Evolutionary conservation across 495 filamentous ascomycete species (phyloP), one percentile per base, ranked within the genome.

Genomic region (Penicillium goetzii): DNA sequence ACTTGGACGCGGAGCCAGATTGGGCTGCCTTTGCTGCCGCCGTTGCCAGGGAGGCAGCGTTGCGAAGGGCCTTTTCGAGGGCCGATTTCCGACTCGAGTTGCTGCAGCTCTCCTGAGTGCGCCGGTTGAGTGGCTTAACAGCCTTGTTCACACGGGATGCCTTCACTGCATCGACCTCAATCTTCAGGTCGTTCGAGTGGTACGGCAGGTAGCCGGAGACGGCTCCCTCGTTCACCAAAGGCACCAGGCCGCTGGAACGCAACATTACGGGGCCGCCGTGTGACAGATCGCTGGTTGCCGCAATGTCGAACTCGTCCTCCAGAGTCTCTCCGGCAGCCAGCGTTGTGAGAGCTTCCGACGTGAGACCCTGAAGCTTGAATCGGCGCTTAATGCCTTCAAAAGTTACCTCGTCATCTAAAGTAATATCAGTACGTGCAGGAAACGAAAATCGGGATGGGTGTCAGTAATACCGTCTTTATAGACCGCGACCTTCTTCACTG

Each of bases 401-500:
- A 3, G 76, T 68, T 14, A 89, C 64, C 66, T 82, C 75, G 25
- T 69, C 73, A 57, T 72, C 85, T 88, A 54, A 3, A 56, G 25
- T 36, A 45, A 2, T 17, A 52, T 21, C 67, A 30, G 43, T 53
- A 11, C 32, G 63, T 19, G 14, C 1, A 30, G 12, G 25, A 14
- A 17, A 30, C 14, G 14, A 10, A 30, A n/a, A 15, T n/a, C 1
- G 8, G 52, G 15, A 34, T 23, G 33, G 4, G 1, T 41, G 17
- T 19, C 14, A 30, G 6, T 17, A 30, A 67, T 78, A 84, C 84
- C 72, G 56, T 81, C 75, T 56, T 80, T 76, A 72, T 76, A 87
- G 45, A 89, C 75, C 17, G 70, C 68, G 36, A 88, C 80, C 79
- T 89, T 89, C 77, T 89, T 80, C 7, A 89, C 83, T 0, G 86